Evolutionary conservation across 176 grass and related monocot species (phyloP), one percentile per base, ranked within the genome.

Genomic region (Alloteropsis semialata): DNA sequence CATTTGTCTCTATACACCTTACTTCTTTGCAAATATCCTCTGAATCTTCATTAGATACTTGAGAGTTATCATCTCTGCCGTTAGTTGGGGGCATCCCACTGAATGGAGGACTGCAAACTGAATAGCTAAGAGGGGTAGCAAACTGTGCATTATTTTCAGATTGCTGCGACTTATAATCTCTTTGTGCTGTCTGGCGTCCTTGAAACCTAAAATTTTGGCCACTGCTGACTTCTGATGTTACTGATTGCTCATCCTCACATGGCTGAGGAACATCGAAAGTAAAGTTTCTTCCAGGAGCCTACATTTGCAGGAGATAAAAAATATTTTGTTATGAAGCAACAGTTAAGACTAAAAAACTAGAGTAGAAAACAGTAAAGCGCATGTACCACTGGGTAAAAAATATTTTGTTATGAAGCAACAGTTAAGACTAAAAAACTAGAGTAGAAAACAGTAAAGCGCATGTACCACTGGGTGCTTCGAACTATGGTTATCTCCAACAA

Each of bases 1-100:
- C 87, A 83, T 86, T 81, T 51, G 80, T 89, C 79, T 98, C 96
- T 58, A 98, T 88, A 45, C 96, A 98, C 33, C 81, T 75, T 50
- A 98, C 93, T 90, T 95, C 95, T 82, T 98, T 92, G 87, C 92
- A 98, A 81, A 88, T n/a, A 69, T 98, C 92, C 81, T 95, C 90
- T 37, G 75, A 90, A 69, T 86, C 90, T 88, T 91, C 89, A 85
- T 72, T 76, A 16, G 86, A 81, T 49, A 83, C 85, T 44, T 81
- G 67, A 83, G 62, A 72, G 25, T 67, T 25, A 42, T 80, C 45
- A 42, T 80, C 68, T 88, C 79, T 84, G 34, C 70, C 85, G 38
- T 84, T 76, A 79, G 76, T 78, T 70, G 65, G 72, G 70, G 62
- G 76, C 79, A 88, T 82, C 72, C 72, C 69, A 43, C 82, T 89